Evolutionary conservation across 352 stramenopile genomes (phyloP).

Genomic region (Phytophthora megakarya): DNA sequence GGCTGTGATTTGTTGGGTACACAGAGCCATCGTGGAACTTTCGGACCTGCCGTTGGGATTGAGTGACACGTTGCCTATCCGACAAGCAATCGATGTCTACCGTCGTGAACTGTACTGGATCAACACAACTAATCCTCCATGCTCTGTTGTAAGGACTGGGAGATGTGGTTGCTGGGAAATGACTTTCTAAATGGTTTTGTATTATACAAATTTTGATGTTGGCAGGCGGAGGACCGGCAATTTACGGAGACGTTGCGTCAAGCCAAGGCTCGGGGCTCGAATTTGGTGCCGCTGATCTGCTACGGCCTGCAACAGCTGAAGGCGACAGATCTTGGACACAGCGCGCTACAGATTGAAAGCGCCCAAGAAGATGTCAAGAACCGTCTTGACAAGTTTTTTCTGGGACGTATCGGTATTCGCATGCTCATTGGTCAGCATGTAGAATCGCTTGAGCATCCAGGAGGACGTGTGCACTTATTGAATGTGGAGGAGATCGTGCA

Average conservation of each 20-base stretch:
- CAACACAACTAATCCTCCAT: conserved; percentile 44
- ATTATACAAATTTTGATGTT: too few relatives aligned
- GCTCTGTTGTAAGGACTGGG: conserved; percentile 37
- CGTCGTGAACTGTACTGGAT: conserved; percentile 58
- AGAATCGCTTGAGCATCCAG: conserved; percentile 60
- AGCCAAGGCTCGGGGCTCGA: conserved; percentile 61
- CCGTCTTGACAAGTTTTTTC: conserved; percentile 98
- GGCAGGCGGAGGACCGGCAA: conserved; percentile 50
- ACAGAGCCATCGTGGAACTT: conserved; percentile 68
- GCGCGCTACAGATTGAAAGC: conserved; percentile 58
- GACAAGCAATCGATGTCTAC: conserved; percentile 71
- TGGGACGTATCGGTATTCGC: conserved; percentile 98
- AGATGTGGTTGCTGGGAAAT: neutral
- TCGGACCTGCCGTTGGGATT: conserved; percentile 72
- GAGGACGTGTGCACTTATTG: conserved; percentile 73
- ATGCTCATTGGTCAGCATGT: conserved; percentile 97
- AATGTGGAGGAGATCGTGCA: conserved; percentile 73
- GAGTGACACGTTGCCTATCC: conserved; percentile 64
- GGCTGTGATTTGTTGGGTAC: conserved; percentile 2
- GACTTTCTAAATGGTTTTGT: neutral
- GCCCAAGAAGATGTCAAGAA: conserved; percentile 79
- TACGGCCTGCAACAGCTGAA: conserved; percentile 74
- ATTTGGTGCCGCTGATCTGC: conserved; percentile 83
- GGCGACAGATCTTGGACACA: conserved; percentile 62
- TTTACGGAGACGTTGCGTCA: conserved; percentile 69